Conservation (phyloP, 257 asterid species). For the Euphrasia confusa region DNA sequence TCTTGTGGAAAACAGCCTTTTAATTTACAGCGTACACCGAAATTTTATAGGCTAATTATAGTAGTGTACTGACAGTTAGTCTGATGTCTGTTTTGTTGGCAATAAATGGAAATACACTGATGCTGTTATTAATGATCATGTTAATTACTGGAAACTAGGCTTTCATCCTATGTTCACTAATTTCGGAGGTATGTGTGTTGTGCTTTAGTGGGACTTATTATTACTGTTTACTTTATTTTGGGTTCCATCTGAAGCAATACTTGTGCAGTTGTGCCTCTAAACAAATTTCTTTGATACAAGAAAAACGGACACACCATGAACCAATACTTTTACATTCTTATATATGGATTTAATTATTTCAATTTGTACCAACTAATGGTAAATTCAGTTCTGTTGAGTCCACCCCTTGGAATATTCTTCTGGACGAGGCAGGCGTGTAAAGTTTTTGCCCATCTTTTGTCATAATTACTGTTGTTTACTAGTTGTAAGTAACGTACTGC, state of each 20-base stretch:
- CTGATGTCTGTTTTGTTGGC: slow-evolving; percentile 12
- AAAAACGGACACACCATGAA: background rate
- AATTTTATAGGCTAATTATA: slow-evolving; percentile 16
- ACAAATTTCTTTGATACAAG: slow-evolving; percentile 9
- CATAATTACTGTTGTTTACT: slow-evolving; percentile 11
- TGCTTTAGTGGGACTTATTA: background rate
- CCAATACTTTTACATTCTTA: background rate
- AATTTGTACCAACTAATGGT: background rate
- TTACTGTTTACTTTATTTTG: slow-evolving; percentile 7
- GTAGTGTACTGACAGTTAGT: background rate
- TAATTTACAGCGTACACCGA: background rate
- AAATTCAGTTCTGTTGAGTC: background rate
- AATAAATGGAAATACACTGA: slow-evolving; percentile 8
- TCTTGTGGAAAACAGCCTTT: background rate
- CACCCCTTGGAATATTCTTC: slow-evolving; percentile 10
- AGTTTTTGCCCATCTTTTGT: slow-evolving; percentile 1
- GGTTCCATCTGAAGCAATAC: slow-evolving; percentile 15
- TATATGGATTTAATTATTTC: background rate
- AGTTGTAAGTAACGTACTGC: background rate
- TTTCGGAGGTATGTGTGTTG: slow-evolving; percentile 16
- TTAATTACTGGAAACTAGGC: slow-evolving; percentile 17
- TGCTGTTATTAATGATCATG: slow-evolving; percentile 18
- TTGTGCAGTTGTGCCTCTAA: background rate
- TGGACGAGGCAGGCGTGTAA: slow-evolving; percentile 16
- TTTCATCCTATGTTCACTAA: slow-evolving; percentile 14